Base-by-base conservation (phyloP, 164 flowering plant genomes). In the Stephania cephalantha region DNA sequence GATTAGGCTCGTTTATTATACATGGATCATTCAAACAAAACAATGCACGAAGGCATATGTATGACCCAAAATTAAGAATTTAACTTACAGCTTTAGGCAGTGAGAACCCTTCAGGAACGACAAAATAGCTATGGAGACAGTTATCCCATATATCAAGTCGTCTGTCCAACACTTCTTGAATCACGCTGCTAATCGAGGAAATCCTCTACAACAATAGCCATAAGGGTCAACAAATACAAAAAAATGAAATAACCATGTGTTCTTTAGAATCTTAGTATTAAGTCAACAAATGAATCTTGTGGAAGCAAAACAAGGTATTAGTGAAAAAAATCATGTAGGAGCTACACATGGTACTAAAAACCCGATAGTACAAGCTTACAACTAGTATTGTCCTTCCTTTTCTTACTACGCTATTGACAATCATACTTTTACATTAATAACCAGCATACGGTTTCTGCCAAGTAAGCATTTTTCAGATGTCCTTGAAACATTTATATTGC, bases 71-170 rank as follows among this genome's bases (percentile, higher is more conserved):
- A 4, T 52, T 50, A 74, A 66, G 18, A 11, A 71, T 72, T 7
- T 55, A 67, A 75, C 91, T 42, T 85, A 94, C 97, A 82, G 73
- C 67, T 76, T 84, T 75, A 44, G 88, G 89, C 69, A 91, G 73
- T 2, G 85, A 77, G 76, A 95, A 89, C 46, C 93, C 90, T 75
- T 86, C 81, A 20, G 99, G 96, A 76, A 93, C 93, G 71, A 73
- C 72, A 81, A 95, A 95, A 83, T 88, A 86, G 79, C 87, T 89
- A 3, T 70, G 82, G 46, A 90, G 84, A 76, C 94, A 90, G n/a
- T n/a, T 93, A 90, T 93, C 96, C 99, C 99, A 95, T 88, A 84
- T 81, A 71, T 55, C 83, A 81, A 95, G 70, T 30, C 85, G 83
- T 78, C 84, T 85, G 73, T 88, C 88, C 84, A 93, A 71, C 44